Base-by-base conservation (phyloP, 2,329 filamentous ascomycete genomes). In the Exophiala lecanii-corni region DNA sequence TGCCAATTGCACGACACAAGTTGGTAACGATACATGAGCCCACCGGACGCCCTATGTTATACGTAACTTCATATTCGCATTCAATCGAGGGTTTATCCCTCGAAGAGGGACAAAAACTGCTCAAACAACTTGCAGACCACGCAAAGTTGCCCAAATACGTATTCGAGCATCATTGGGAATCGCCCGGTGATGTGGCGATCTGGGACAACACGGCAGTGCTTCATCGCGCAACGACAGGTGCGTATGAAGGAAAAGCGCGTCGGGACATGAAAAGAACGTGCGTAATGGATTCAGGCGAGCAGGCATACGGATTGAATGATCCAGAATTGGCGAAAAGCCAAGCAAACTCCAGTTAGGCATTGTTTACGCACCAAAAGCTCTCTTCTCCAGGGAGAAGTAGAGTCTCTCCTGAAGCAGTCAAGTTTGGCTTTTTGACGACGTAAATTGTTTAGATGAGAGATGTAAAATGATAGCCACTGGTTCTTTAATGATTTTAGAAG, bases 181-280 rank as follows among this genome's bases (percentile, higher is more conserved):
- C 34, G 4, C 15, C 20, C 18, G 25, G 25, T n/a, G 42, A 44
- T 13, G 20, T 39, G 4, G 21, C 21, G 2, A 39, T 44, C 5
- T 44, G 42, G 42, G 42, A 44, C 30, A 44, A 44, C 23, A 26
- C 18, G 9, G 42, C 36, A 2, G 42, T 44, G 15, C 21, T 39
- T 10, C 42, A 44, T 17, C 19, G 42, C 6, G 42, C 42, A 4
- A 39, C 35, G 4, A 15, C 17, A 7, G 35, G 36, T 2, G 17
- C 25, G 9, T 44, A 44, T 17, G 30, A 39, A 9, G 35, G 35
- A 5, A 39, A 35, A 18, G 34, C 39, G 26, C 28, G 28, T 9
- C 18, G 42, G 20, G 42, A 44, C 9, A 37, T 45, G 43, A 17
- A 38, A 15, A 15, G 43, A 10, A 25, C 32, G 2, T 32, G 33